Evolutionary conservation across 2,329 filamentous ascomycete genomes (phyloP).

Genomic region (Claviceps fusiformis): DNA sequence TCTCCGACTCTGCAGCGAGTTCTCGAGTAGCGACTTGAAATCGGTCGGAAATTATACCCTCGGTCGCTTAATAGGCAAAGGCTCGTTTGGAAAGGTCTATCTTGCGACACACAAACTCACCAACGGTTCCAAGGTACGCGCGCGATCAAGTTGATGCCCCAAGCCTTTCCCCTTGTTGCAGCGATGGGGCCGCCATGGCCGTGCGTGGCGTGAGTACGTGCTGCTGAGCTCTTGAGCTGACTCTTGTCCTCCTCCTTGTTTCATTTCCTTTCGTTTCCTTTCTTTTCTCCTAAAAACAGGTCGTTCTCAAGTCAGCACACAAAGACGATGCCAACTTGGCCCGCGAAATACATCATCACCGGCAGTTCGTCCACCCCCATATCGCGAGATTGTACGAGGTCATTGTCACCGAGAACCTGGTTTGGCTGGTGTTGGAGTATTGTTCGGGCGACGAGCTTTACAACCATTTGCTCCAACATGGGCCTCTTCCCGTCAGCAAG

Average conservation of each 20-base stretch:
- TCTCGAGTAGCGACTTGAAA: conserved; percentile 78
- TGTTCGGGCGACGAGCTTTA: conserved; percentile 95
- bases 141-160: neutral
- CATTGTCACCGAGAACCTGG: conserved; percentile 85
- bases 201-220: too few species aligned
- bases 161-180: conserved; percentile 1
- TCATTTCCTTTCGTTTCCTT: too few species aligned
- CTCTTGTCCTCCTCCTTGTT: neutral
- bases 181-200: neutral
- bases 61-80: conserved; percentile 86
- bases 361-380: conserved; percentile 94
- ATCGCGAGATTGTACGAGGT: conserved; percentile 96
- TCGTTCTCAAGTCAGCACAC: conserved; percentile 95
- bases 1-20: conserved; percentile 52
- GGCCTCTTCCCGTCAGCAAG: conserved; percentile 69
- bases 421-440: conserved; percentile 95
- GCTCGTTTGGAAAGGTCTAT: conserved; percentile 97
- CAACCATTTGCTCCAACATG: conserved; percentile 83
- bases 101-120: conserved; percentile 92
- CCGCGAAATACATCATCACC: conserved; percentile 95
- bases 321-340: conserved; percentile 93
- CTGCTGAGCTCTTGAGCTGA: neutral
- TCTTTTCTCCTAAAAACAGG: conserved; percentile 41
- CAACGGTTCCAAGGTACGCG: conserved; percentile 79
- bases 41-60: conserved; percentile 92